These are phyloP conservation scores for Echites panduratus DNA, from an alignment of 257 asterid genomes.

Conservation along the genomic window DNA sequence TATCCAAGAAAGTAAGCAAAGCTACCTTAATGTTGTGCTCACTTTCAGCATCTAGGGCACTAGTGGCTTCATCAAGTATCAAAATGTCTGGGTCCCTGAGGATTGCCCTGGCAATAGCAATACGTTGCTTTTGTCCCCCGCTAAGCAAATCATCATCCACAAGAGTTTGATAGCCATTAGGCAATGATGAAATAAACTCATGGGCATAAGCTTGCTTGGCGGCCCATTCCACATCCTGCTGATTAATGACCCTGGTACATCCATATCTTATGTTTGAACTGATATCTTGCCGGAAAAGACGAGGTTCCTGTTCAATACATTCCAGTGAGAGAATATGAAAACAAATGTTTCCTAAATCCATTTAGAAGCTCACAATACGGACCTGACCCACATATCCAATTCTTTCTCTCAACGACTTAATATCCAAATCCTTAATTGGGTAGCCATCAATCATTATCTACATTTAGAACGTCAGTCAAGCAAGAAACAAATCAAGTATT, in stretches of 20 bases:
- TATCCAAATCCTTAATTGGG: conserved; percentile 58
- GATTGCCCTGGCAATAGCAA: conserved; percentile 90
- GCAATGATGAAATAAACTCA: conserved; percentile 70
- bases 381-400: conserved; percentile 99
- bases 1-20: background rate
- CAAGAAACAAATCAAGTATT: conserved; percentile 3
- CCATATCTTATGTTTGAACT: conserved; percentile 88
- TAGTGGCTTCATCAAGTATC: conserved; percentile 95
- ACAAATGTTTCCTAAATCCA: conserved; percentile 9
- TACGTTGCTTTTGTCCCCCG: conserved; percentile 97
- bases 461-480: conserved; percentile 19
- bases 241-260: conserved; percentile 55
- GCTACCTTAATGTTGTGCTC: conserved; percentile 87
- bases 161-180: conserved; percentile 80
- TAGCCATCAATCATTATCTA: conserved; percentile 76
- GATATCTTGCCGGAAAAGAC: conserved; percentile 80
- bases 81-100: conserved; percentile 84
- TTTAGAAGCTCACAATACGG: conserved; percentile 3
- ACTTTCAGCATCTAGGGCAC: conserved; percentile 95
- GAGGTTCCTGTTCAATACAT: conserved; percentile 59
- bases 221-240: conserved; percentile 77
- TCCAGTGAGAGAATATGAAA: conserved; percentile 5
- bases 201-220: conserved; percentile 94
- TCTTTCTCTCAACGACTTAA: conserved; percentile 75
- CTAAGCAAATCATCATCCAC: conserved; percentile 96